Conservation (phyloP, 1,139 yeast genomes). For the Candida pseudocylindracea region DNA sequence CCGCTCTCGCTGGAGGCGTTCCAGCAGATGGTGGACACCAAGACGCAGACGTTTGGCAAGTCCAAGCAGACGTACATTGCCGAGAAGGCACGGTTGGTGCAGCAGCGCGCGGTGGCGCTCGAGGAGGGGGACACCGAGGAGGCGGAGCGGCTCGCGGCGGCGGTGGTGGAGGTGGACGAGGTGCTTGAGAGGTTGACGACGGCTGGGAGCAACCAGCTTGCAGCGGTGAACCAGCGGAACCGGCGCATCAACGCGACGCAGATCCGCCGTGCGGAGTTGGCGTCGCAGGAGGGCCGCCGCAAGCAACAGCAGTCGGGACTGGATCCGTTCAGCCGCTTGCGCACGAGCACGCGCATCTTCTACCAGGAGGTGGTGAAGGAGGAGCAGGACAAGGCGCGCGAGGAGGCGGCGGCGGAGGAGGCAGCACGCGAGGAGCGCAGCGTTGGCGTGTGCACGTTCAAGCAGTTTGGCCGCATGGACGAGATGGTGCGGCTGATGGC, state of each 20-base stretch:
- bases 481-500: too few relatives aligned
- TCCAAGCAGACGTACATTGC: slow-evolving; percentile 51
- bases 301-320: too few relatives aligned
- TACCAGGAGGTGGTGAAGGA: slow-evolving; percentile 27
- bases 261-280: slow-evolving; percentile 61
- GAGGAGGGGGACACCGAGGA: slow-evolving; percentile 36
- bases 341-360: slow-evolving; percentile 70
- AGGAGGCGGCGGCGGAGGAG: slow-evolving; percentile 8
- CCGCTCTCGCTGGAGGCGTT: slow-evolving; percentile 59
- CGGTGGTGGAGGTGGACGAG: slow-evolving; percentile 14
- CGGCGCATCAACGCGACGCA: slow-evolving; percentile 59
- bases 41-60: slow-evolving; percentile 33
- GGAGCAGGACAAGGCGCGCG: slow-evolving; percentile 21
- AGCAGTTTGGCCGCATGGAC: too few relatives aligned
- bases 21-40: slow-evolving; percentile 48
- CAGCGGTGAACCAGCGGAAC: slow-evolving; percentile 59
- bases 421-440: too few relatives aligned
- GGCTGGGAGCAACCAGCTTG: slow-evolving; percentile 11
- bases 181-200: slow-evolving; percentile 6
- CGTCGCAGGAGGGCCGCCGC: slow-evolving; percentile 23
- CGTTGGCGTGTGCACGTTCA: too few relatives aligned
- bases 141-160: slow-evolving; percentile 27
- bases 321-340: slow-evolving; percentile 80
- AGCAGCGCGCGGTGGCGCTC: slow-evolving; percentile 53
- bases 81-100: slow-evolving; percentile 50